Base-by-base conservation (phyloP, 2,329 filamentous ascomycete species). In the Colletotrichum sp. region DNA sequence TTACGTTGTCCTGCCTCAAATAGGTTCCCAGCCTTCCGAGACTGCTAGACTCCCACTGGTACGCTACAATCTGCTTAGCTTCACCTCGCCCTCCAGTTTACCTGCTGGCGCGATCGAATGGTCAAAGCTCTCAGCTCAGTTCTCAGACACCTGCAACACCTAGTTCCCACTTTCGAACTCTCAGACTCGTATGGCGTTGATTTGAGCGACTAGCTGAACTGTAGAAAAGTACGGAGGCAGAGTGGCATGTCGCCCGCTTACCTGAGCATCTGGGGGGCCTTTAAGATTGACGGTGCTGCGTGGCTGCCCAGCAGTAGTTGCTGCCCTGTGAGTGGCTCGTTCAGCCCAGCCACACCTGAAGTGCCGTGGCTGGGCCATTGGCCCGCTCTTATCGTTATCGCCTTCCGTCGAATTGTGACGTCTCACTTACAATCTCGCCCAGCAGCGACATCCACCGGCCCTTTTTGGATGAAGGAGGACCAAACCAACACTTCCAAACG, bases 91-190 rank as follows among this genome's bases (percentile, higher is more conserved):
- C 43, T 52, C 43, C 43, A 52, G n/a, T 4, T 21, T 52, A 66
- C 63, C 43, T 67, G 10, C 43, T 4, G 24, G 28, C 15, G 61
- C 67, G 57, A 70, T 63, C 67, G 13, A 52, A 21, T 48, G 57
- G 63, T 72, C 63, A 75, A 72, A 72, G 73, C 73, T 75, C 55
- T 67, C 38, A 38, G 38, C 57, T 75, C 52, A 63, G 36, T 72
- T 72, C 30, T 32, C 55, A 28, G 18, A 38, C 32, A 61, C 60
- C 52, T 57, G 18, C 43, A 32, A 28, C 30, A 28, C 52, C 68
- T 21, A 13, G 24, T 30, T 38, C 57, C 55, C 52, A 26, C 32
- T 21, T 9, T 26, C 55, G 58, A 67, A 75, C 63, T 64, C 69
- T 67, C 57, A 48, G 43, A 30, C 63, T 67, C 30, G 36, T 8